Conservation (phyloP, 257 asterid species). For the Solanum habrochaites region DNA sequence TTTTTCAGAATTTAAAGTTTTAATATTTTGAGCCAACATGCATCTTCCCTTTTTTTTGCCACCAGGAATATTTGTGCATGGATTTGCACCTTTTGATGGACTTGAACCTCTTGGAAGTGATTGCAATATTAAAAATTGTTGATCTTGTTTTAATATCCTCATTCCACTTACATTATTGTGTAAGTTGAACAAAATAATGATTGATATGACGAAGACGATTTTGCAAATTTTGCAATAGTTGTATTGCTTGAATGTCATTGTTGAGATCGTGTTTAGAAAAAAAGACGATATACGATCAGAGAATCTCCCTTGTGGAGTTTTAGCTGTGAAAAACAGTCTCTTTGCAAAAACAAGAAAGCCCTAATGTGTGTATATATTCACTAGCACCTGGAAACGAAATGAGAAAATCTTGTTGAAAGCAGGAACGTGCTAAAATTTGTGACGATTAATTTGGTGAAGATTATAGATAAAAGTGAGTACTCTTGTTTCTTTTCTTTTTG, state of each 20-base stretch:
- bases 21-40: not conserved
- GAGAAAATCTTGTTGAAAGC: not conserved
- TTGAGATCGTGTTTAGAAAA: not conserved
- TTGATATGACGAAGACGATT: not conserved
- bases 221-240: not conserved
- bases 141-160: slow-evolving; percentile 23
- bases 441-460: not conserved
- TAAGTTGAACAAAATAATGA: not conserved
- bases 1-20: not conserved
- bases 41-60: slow-evolving; percentile 30
- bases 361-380: not conserved
- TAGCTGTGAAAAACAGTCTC: not conserved
- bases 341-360: not conserved
- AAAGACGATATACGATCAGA: not conserved
- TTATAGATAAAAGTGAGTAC: not conserved
- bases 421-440: not conserved
- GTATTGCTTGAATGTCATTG: not conserved
- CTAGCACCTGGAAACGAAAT: not conserved
- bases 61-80: slow-evolving; percentile 55
- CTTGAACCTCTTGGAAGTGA: slow-evolving; percentile 45
- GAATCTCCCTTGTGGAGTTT: not conserved
- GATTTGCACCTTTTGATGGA: slow-evolving; percentile 20
- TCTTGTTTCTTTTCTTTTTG: not conserved
- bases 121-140: slow-evolving; percentile 13
- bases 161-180: slow-evolving; percentile 6